phyloP scores from a whole-genome alignment of 345 rosid species.

The Diplotaxis tenuifolia region DNA sequence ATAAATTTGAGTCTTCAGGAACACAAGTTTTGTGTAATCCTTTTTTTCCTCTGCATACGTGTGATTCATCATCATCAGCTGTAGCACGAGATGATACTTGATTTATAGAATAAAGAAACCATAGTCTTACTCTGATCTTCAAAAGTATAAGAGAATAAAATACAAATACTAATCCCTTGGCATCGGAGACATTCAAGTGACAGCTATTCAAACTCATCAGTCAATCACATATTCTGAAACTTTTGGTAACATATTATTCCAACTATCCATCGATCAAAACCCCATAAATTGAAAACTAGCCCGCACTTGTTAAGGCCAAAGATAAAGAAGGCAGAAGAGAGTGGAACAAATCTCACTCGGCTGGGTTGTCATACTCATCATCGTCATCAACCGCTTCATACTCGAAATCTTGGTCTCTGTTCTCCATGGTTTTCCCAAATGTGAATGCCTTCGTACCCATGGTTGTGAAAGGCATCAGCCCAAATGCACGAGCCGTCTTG shows the following conservation, averaged over 20 bases:
- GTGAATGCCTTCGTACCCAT: conserved; percentile 86
- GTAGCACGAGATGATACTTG: conserved; percentile 15
- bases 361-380: conserved; percentile 24
- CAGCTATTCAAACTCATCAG: no score
- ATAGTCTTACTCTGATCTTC: not conserved
- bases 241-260: conserved; percentile 17
- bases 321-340: not conserved
- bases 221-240: not conserved
- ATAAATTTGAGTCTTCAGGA: not conserved
- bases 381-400: conserved; percentile 38
- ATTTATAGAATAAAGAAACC: conserved; percentile 13
- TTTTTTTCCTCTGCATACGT: not conserved
- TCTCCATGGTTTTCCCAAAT: conserved; percentile 66
- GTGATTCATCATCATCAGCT: conserved; percentile 6
- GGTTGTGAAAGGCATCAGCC: conserved; percentile 87
- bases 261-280: conserved; percentile 19
- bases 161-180: conserved; percentile 21
- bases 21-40: conserved; percentile 9
- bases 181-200: not conserved
- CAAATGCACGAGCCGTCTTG: conserved; percentile 90
- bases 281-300: conserved; percentile 18
- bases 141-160: conserved; percentile 1
- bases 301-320: conserved; percentile 3
- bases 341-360: not conserved
- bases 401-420: conserved; percentile 51